Evolutionary conservation across 495 filamentous ascomycete genomes (phyloP).

Genomic region (Elaphomyces granulatus): DNA sequence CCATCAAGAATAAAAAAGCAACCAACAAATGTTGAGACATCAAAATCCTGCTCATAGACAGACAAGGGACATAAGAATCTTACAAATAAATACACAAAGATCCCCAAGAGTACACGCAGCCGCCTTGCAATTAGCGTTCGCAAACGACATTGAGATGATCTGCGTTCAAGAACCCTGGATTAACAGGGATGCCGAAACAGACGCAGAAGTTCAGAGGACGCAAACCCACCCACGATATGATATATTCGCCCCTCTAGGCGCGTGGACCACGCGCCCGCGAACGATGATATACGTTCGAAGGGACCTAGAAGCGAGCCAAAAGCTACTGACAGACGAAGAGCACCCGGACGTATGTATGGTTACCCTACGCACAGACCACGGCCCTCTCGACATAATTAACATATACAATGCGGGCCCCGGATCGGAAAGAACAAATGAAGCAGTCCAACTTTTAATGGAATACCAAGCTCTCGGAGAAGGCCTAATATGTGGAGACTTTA

Average conservation of each 20-base stretch:
- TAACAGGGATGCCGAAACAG: not conserved
- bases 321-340: not conserved
- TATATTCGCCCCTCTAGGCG: not conserved
- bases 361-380: not conserved
- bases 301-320: not conserved
- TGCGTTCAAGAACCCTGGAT: not conserved
- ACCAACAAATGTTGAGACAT: not conserved
- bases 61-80: not conserved
- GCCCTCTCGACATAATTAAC: not conserved
- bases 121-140: not conserved
- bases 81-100: not conserved
- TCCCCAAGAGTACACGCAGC: not conserved
- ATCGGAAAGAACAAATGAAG: not conserved
- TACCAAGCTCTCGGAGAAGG: not conserved
- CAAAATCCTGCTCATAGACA: not conserved
- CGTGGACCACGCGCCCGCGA: not conserved
- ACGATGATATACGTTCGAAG: not conserved
- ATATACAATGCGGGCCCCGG: not conserved
- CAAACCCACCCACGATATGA: not conserved
- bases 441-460: not conserved
- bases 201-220: not conserved
- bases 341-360: not conserved
- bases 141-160: not conserved
- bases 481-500: not conserved
- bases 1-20: not conserved